A percentile compares a stretch with the other conserved stretches of the same genome.
phyloP scores from a whole-genome alignment of 805 yeast genomes.

The Blastobotrys robertii region DNA sequence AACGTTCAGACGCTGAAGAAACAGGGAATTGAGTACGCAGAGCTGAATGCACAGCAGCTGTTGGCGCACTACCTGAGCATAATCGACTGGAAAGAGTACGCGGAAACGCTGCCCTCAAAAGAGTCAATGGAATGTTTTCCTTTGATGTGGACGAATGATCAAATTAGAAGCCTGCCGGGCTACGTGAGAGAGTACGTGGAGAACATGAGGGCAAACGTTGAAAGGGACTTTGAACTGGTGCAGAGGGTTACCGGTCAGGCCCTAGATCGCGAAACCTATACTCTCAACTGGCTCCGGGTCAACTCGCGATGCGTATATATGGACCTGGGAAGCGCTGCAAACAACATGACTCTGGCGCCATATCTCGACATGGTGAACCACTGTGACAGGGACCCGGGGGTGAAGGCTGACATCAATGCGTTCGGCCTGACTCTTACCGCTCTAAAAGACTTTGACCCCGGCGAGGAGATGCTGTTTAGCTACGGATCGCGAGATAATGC shows the following conservation, averaged over 20 bases:
- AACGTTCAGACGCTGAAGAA: slow-evolving; percentile 29
- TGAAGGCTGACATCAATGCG: slow-evolving; percentile 29
- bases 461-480: slow-evolving; percentile 57
- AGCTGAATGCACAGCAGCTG: slow-evolving; percentile 2
- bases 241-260: too few relatives aligned
- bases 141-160: slow-evolving; percentile 42
- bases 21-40: neutral
- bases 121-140: slow-evolving; percentile 51
- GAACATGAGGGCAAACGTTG: too few relatives aligned
- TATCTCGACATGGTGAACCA: slow-evolving; percentile 85
- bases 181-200: slow-evolving; percentile 4
- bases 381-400: slow-evolving; percentile 25
- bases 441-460: slow-evolving; percentile 26
- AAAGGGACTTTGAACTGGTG: too few relatives aligned
- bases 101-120: slow-evolving; percentile 50
- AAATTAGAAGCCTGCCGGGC: slow-evolving; percentile 14
- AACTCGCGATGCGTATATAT: slow-evolving; percentile 87
- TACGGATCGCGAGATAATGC: slow-evolving; percentile 89
- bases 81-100: slow-evolving; percentile 56
- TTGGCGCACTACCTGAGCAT: slow-evolving; percentile 15
- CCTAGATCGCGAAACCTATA: too few relatives aligned
- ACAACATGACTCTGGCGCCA: slow-evolving; percentile 86
- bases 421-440: slow-evolving; percentile 47
- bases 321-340: slow-evolving; percentile 31
- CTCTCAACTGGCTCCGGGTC: slow-evolving; percentile 58